These are phyloP conservation scores for Rhizopogon vinicolor DNA, from an alignment of 768 basidiomycete genomes.

Conservation along the genomic window DNA sequence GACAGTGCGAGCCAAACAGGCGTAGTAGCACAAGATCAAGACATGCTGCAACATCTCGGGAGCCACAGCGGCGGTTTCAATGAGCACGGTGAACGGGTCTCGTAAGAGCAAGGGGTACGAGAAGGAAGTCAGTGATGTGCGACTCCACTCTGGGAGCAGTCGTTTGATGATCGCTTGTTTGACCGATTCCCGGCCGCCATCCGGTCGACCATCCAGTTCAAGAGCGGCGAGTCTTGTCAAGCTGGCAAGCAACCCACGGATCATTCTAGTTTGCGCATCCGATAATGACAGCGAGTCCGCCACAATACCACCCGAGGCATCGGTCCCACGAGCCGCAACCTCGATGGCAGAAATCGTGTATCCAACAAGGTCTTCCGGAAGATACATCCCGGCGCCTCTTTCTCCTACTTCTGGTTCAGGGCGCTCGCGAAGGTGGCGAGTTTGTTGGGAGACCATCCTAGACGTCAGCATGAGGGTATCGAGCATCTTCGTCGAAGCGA, in stretches of 20 bases:
- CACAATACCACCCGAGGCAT: constrained; percentile 42
- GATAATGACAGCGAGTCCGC: constrained; percentile 62
- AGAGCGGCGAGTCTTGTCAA: constrained; percentile 61
- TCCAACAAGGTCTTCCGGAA: constrained; percentile 87
- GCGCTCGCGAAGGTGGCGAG: constrained; percentile 74
- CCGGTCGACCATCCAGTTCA: constrained; percentile 64
- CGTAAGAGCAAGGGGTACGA: constrained; percentile 83
- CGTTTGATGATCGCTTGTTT: constrained; percentile 87
- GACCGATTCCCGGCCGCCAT: constrained; percentile 74
- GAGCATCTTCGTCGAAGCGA: constrained; percentile 74
- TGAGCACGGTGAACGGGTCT: constrained; percentile 84
- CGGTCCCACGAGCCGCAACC: constrained; percentile 69
- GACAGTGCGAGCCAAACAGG: constrained; percentile 80
- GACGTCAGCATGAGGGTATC: constrained; percentile 80
- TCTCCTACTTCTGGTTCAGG: constrained; percentile 68
- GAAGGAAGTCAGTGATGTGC: constrained; percentile 76
- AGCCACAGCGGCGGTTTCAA: constrained; percentile 86
- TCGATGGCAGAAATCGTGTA: constrained; percentile 86
- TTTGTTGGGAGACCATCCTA: constrained; percentile 80
- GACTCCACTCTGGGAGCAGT: constrained; percentile 87
- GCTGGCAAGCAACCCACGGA: constrained; percentile 71
- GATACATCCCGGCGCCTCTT: constrained; percentile 80
- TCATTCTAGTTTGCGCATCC: constrained; percentile 71
- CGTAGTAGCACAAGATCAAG: constrained; percentile 86
- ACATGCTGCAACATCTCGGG: constrained; percentile 89